These are phyloP conservation scores for Juncus inflexus DNA, from an alignment of 176 grass and related monocot species.

Conservation along the genomic window DNA sequence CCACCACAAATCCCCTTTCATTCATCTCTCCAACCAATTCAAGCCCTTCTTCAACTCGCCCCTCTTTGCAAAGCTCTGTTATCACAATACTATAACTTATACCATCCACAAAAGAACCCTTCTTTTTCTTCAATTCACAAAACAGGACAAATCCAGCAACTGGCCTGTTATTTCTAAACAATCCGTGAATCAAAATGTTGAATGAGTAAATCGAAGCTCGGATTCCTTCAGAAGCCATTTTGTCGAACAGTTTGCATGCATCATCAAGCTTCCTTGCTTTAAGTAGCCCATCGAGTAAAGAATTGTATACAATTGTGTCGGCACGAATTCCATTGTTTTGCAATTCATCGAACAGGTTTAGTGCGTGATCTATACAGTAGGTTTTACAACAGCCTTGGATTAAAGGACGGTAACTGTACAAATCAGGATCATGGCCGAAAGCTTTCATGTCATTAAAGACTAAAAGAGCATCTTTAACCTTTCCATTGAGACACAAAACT, in stretches of 20 bases:
- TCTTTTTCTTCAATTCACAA: conserved; percentile 66
- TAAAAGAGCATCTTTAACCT: conserved; percentile 42
- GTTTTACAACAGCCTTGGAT: conserved; percentile 78
- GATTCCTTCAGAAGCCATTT: conserved; percentile 66
- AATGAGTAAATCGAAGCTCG: conserved; percentile 64
- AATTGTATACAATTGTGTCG: conserved; percentile 67
- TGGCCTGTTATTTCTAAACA: conserved; percentile 71
- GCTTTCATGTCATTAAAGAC: conserved; percentile 64
- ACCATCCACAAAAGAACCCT: conserved; percentile 68
- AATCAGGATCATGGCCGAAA: conserved; percentile 45
- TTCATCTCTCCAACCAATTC: conserved; percentile 83
- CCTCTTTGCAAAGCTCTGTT: conserved; percentile 64
- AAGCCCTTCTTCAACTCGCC: conserved; percentile 61
- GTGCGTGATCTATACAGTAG: conserved; percentile 58
- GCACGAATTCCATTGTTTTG: conserved; percentile 30
- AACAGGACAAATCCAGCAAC: conserved; percentile 69
- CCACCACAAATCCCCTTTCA: conserved; percentile 62
- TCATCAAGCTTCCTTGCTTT: conserved; percentile 80
- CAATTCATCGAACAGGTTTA: conserved; percentile 73
- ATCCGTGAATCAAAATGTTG: conserved; percentile 75
- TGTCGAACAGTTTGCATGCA: conserved; percentile 74
- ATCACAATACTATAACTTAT: conserved; percentile 85
- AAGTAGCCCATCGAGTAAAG: conserved; percentile 73
- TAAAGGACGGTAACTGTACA: conserved; percentile 53
- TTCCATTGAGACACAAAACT: conserved; percentile 43